A percentile compares a stretch with the other conserved stretches of the same genome.
Conservation (phyloP, 495 filamentous ascomycete genomes). For the Thermothielavioides terrestris region DNA sequence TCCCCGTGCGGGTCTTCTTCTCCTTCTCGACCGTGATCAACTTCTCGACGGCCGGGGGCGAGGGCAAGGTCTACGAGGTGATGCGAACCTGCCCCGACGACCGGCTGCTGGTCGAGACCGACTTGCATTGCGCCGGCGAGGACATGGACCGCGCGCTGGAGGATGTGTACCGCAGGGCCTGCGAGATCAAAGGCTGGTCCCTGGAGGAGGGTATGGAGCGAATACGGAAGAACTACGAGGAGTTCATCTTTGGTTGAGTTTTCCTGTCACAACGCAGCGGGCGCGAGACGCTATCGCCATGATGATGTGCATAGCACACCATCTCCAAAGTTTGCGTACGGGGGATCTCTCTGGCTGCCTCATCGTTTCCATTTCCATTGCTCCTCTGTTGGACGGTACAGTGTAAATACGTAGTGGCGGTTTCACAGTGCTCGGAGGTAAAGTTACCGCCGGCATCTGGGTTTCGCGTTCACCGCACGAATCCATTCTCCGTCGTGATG, state of each 20-base stretch:
- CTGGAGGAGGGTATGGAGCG: slow-evolving; percentile 60
- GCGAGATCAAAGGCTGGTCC: slow-evolving; percentile 67
- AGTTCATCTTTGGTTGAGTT: slow-evolving; percentile 61
- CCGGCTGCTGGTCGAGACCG: slow-evolving; percentile 77
- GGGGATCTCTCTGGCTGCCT: too few relatives aligned
- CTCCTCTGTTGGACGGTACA: too few relatives aligned
- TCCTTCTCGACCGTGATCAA: slow-evolving; percentile 86
- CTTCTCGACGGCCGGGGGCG: slow-evolving; percentile 45
- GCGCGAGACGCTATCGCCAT: too few relatives aligned
- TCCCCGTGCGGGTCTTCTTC: slow-evolving; percentile 74
- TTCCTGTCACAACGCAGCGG: too few relatives aligned
- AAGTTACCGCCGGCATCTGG: too few relatives aligned
- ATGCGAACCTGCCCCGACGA: slow-evolving; percentile 69
- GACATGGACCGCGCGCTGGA: slow-evolving; percentile 74
- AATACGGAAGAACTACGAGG: slow-evolving; percentile 69
- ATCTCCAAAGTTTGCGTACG: too few relatives aligned
- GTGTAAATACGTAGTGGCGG: too few relatives aligned
- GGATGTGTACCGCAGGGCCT: slow-evolving; percentile 62
- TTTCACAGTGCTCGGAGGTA: too few relatives aligned
- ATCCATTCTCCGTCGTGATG: too few relatives aligned
- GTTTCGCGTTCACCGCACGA: too few relatives aligned
- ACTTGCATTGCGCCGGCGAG: slow-evolving; percentile 75
- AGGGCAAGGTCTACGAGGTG: slow-evolving; percentile 46
- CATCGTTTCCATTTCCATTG: too few relatives aligned
- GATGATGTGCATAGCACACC: too few relatives aligned